Conservation (phyloP, 2,329 filamentous ascomycete genomes). For the Colletotrichum tropicicola region DNA sequence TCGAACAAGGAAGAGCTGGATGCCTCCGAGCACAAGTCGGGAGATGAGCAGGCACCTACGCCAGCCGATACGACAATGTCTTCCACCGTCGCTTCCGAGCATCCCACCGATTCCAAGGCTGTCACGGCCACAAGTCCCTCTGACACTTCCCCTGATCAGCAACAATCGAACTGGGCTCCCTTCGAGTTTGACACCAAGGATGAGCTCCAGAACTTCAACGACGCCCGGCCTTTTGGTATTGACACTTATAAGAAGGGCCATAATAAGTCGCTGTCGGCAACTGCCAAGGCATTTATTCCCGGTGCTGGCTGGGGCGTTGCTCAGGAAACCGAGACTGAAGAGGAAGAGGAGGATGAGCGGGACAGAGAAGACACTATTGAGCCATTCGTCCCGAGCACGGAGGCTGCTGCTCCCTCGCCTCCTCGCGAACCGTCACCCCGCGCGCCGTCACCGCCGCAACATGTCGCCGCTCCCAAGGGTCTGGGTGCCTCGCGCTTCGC, state of each 20-base stretch:
- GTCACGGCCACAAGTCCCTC: constrained; percentile 59
- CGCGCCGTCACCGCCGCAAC: constrained; percentile 36
- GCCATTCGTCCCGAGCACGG: constrained; percentile 15
- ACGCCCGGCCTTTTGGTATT: constrained; percentile 59
- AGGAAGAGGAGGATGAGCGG: constrained; percentile 32
- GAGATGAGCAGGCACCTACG: constrained; percentile 52
- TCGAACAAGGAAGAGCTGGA: constrained; percentile 18
- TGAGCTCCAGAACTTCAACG: constrained; percentile 60
- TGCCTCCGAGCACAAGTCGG: constrained; percentile 22
- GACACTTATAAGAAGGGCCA: constrained; percentile 51
- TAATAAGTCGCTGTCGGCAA: constrained; percentile 72
- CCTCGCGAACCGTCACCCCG: constrained; percentile 4
- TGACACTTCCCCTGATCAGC: constrained; percentile 60
- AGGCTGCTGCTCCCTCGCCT: constrained; percentile 6
- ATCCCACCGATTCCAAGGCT: constrained; percentile 59
- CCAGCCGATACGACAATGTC: constrained; percentile 62
- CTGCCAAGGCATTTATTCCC: constrained; percentile 74
- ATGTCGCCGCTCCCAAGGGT: constrained; percentile 41
- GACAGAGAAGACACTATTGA: constrained; percentile 31
- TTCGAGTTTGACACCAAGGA: constrained; percentile 65
- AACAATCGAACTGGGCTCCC: constrained; percentile 62
- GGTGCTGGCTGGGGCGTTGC: constrained; percentile 36
- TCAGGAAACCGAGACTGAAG: constrained; percentile 26
- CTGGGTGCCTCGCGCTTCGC: constrained; percentile 60
- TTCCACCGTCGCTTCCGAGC: constrained; percentile 61